Percentiles rank a stretch among this genome's conserved stretches.
These are phyloP conservation scores for Phaeodactylum tricornutum DNA, from an alignment of 108 stramenopile genomes.

Conservation along the genomic window DNA sequence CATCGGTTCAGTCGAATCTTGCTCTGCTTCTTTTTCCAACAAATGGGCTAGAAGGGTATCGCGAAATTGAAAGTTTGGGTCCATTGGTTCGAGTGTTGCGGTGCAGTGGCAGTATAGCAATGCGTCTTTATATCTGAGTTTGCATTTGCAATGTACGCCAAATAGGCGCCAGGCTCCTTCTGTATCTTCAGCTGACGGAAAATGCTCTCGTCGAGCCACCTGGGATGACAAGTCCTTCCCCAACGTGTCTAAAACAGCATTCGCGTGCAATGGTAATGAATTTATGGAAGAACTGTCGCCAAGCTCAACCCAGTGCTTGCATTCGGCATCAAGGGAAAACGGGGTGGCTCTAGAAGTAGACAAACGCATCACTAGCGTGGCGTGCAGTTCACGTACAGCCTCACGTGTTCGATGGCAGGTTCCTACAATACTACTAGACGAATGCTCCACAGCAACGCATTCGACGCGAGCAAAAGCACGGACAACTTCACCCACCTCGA, in stretches of 20 bases:
- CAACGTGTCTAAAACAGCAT: background rate
- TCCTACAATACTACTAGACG: too few species aligned
- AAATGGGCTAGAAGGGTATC: slow-evolving; percentile 50
- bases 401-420: too few species aligned
- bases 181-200: slow-evolving; percentile 31
- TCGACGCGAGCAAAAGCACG: too few species aligned
- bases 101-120: slow-evolving; percentile 74
- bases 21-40: slow-evolving; percentile 29
- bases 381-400: slow-evolving; percentile 5
- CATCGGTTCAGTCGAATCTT: slow-evolving; percentile 25
- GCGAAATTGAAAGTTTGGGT: slow-evolving; percentile 51
- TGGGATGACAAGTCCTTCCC: background rate
- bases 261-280: too few species aligned
- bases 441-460: too few species aligned
- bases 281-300: background rate
- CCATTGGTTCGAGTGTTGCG: slow-evolving; percentile 50
- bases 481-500: too few species aligned
- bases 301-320: background rate
- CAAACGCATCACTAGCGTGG: background rate
- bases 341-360: background rate
- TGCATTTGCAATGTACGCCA: slow-evolving; percentile 35
- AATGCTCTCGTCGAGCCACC: slow-evolving; percentile 9
- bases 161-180: slow-evolving; percentile 39
- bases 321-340: background rate
- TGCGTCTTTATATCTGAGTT: slow-evolving; percentile 19